Evolutionary conservation across 2,329 filamentous ascomycete species (phyloP).

Genomic region (Chalaropsis thielavioides): DNA sequence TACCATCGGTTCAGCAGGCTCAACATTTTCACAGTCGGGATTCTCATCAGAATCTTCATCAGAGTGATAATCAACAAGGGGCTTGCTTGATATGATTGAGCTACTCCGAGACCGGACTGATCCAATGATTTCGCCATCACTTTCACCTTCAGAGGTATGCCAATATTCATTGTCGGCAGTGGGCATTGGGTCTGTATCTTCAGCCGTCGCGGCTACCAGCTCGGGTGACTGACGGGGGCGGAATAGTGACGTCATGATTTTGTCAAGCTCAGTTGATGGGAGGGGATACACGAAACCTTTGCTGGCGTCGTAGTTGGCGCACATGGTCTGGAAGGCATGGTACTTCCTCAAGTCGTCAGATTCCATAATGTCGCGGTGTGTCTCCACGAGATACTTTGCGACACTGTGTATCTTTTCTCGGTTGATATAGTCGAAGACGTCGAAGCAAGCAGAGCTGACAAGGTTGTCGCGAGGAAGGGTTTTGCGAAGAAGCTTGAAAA

Average conservation of each 20-base stretch:
- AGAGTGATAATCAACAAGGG: slow-evolving; percentile 81
- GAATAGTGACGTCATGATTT: slow-evolving; percentile 10
- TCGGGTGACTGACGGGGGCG: slow-evolving; percentile 12
- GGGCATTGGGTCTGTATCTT: slow-evolving; percentile 5
- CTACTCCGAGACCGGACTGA: slow-evolving; percentile 10
- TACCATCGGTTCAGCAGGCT: not conserved
- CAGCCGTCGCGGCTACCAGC: not conserved
- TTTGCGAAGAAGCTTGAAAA: slow-evolving; percentile 68
- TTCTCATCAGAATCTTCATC: slow-evolving; percentile 57
- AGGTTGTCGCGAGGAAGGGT: slow-evolving; percentile 89
- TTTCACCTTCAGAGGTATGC: slow-evolving; percentile 59
- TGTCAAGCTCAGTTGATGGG: slow-evolving; percentile 11
- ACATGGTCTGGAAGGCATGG: slow-evolving; percentile 50
- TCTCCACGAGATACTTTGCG: slow-evolving; percentile 70
- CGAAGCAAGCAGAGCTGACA: slow-evolving; percentile 81
- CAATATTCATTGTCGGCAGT: slow-evolving; percentile 63
- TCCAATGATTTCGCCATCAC: slow-evolving; percentile 19
- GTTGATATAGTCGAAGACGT: slow-evolving; percentile 84
- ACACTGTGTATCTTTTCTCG: slow-evolving; percentile 68
- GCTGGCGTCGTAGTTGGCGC: slow-evolving; percentile 66
- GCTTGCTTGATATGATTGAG: slow-evolving; percentile 47
- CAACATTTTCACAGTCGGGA: slow-evolving; percentile 41
- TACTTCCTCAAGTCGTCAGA: slow-evolving; percentile 65
- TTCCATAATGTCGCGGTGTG: slow-evolving; percentile 62
- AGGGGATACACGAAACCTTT: slow-evolving; percentile 41